These are phyloP conservation scores for Amphirosellinia nigrospora DNA, from an alignment of 495 filamentous ascomycete genomes.

Conservation along the genomic window DNA sequence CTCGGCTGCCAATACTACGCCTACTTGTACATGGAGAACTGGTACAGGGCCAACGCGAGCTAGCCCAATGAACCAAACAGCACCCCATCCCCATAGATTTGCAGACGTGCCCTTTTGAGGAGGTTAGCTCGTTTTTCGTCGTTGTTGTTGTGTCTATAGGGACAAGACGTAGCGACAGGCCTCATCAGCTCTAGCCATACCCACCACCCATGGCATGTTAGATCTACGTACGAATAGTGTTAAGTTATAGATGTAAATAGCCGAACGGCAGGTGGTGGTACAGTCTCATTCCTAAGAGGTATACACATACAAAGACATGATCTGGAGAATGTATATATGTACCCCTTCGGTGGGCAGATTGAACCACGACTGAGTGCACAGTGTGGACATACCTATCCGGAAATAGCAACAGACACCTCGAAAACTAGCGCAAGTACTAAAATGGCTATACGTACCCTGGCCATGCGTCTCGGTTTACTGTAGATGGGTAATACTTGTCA, in stretches of 20 bases:
- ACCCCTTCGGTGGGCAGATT: too few species aligned
- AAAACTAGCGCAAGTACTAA: background rate
- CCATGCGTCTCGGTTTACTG: background rate
- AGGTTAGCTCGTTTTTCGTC: background rate
- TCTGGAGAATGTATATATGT: constrained; percentile 1
- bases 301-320: background rate
- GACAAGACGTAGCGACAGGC: background rate
- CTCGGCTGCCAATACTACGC: background rate
- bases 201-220: too few species aligned
- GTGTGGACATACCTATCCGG: background rate
- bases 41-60: constrained; percentile 1
- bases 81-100: background rate
- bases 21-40: background rate
- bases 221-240: background rate
- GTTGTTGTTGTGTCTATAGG: background rate
- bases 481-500: background rate
- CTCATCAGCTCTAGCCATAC: background rate
- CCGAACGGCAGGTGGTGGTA: background rate
- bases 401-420: constrained; percentile 4
- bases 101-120: background rate
- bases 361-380: too few species aligned
- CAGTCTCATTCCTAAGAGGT: background rate
- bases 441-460: too few species aligned
- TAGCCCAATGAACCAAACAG: constrained; percentile 1
- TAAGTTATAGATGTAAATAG: background rate